Evolutionary conservation across 2,329 filamentous ascomycete genomes (phyloP).

Genomic region (Didymella exigua): DNA sequence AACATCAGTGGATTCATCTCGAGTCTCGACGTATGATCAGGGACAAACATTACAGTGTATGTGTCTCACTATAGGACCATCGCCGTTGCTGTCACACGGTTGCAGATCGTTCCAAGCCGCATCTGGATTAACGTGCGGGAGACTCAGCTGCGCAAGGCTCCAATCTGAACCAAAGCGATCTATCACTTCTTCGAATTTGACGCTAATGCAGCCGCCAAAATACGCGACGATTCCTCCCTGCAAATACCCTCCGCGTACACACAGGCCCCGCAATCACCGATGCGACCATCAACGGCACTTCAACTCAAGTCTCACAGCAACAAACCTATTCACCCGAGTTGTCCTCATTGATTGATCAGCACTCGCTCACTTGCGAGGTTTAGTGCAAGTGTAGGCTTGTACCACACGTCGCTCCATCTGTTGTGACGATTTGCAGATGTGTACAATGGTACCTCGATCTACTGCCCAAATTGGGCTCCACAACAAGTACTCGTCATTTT

Average conservation of each 20-base stretch:
- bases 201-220: conserved; percentile 16
- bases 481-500: neutral
- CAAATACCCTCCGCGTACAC: conserved; percentile 4
- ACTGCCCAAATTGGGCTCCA: neutral
- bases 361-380: neutral
- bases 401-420: neutral
- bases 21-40: neutral
- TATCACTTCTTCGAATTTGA: conserved; percentile 3
- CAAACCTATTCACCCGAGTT: neutral
- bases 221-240: conserved; percentile 13
- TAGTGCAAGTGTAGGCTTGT: neutral
- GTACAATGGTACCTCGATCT: conserved; percentile 2
- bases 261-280: conserved; percentile 9
- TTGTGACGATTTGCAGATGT: neutral
- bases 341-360: neutral
- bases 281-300: neutral
- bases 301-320: neutral
- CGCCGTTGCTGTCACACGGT: conserved; percentile 1
- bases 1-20: neutral
- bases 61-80: conserved; percentile 5
- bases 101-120: conserved; percentile 7
- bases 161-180: conserved; percentile 2
- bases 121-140: conserved; percentile 6
- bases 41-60: neutral
- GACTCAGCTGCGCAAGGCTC: conserved; percentile 5